Conservation (phyloP, 371 early-diverging fungal genomes). For the Lichtheimia hyalospora region DNA sequence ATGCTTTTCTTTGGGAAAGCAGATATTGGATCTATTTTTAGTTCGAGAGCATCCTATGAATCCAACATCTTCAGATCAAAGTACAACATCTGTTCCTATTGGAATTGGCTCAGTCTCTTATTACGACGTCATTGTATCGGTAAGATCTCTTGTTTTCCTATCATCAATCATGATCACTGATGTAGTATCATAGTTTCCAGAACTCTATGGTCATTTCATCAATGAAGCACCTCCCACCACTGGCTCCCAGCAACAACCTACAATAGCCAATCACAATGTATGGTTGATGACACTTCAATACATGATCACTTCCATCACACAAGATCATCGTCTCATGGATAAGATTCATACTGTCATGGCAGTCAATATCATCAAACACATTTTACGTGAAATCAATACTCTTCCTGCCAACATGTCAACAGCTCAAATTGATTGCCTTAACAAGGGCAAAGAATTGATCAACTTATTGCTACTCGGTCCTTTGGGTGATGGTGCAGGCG, state of each 20-base stretch:
- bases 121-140: conserved; percentile 47
- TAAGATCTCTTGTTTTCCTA: conserved; percentile 18
- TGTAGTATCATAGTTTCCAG: conserved; percentile 31
- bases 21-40: conserved; percentile 40
- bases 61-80: neutral
- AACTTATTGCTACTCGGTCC: conserved; percentile 45
- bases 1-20: conserved; percentile 39
- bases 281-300: conserved; percentile 47
- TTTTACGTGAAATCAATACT: conserved; percentile 47
- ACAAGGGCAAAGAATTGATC: conserved; percentile 49
- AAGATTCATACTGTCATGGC: conserved; percentile 43
- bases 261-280: conserved; percentile 37
- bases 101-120: conserved; percentile 33
- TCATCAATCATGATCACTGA: neutral
- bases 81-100: neutral
- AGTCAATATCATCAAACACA: conserved; percentile 51
- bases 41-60: conserved; percentile 13
- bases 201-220: conserved; percentile 49
- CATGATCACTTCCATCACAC: conserved; percentile 34
- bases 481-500: conserved; percentile 47
- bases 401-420: conserved; percentile 40
- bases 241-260: conserved; percentile 24
- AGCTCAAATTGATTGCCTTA: conserved; percentile 36
- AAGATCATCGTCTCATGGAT: conserved; percentile 42
- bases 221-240: conserved; percentile 22